Base-by-base conservation (phyloP, 2,329 filamentous ascomycete genomes). In the Trichothecium sympodiale region DNA sequence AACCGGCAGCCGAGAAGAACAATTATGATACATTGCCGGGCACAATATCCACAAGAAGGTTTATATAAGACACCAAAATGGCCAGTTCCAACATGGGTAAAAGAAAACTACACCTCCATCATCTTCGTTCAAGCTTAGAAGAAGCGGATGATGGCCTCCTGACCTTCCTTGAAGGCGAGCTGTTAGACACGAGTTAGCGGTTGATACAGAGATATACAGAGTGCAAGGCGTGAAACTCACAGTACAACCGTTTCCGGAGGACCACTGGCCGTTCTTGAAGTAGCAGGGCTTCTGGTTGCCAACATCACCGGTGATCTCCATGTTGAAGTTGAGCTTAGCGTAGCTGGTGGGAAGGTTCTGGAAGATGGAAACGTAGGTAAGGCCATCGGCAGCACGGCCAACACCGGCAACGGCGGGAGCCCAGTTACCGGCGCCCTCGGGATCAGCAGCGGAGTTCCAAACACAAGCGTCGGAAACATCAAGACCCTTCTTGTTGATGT, bases 401-500 rank as follows among this genome's bases (percentile, higher is more conserved):
- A 87, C 79, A 56, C 89, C 89, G 36, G 94, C 65, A 64, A 88
- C 89, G 49, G 86, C 64, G 20, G 91, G 88, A 33, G 91, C 80
- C 71, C 74, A 94, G 74, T 98, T 95, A 46, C 91, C 78, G 40
- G 76, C 65, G 15, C 68, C 68, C 35, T 73, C 66, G 28, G 63
- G 58, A 47, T 64, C 59, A 14, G 45, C 47, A 16, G 49, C n/a
- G 53, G 64, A 69, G 45, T 55, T 56, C 91, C 91, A 96, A 39
- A 72, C 61, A 64, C 91, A 98, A 34, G 75, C 83, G 10, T 88
- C 61, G 45, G 76, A 56, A 39, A 77, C 62, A 14, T 61, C 49
- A 36, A 82, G 66, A 41, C 86, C 87, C 48, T 75, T 71, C 50
- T 83, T 83, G 74, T 96, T 96, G 62, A 96, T 74, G 57, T 98